Base-by-base conservation (phyloP, 2,329 filamentous ascomycete species). In the Botrytis pseudocinerea region DNA sequence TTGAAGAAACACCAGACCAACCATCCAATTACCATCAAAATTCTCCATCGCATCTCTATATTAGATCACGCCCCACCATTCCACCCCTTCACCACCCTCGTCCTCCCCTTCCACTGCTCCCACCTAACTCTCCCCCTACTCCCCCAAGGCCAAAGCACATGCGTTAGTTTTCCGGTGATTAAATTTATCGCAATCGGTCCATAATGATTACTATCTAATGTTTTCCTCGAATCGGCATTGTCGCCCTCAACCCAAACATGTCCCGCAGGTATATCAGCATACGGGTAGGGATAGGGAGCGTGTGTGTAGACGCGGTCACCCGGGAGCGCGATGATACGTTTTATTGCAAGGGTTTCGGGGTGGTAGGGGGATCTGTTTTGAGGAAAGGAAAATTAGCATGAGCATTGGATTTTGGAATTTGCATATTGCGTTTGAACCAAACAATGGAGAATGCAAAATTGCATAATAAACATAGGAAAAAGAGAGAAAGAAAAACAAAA, bases 161-260 rank as follows among this genome's bases (percentile, higher is more conserved):
- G 89, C 20, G 91, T 89, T 32, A 95, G 90, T 78, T 87, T 90
- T 0, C 95, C 95, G 54, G 90, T 90, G 51, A 98, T 88, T 76
- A 98, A 81, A 71, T 88, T 89, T 76, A 89, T 89, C 38, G 92
- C 92, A 65, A 97, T 90, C 6, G 96, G 94, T 1, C 96, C 96
- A 82, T 97, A 98, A 20, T 90, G 90, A 82, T 97, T 97, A 82
- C 94, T 97, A 83, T 99, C 96, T 74, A 91, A 82, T 72, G 89
- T 93, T 78, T 88, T 88, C 69, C 88, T 86, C 78, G 89, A 88
- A 78, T 88, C 88, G 73, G 77, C 78, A 61, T 82, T 82, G 20
- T 99, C 96, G 1, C 96, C 96, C 81, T 98, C 95, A 1, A 99
- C 90, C 96, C 96, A 99, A 42, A 98, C 87, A 84, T 98, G 95